Conservation (phyloP, 805 yeast genomes). For the Jamesozyma piceae region DNA sequence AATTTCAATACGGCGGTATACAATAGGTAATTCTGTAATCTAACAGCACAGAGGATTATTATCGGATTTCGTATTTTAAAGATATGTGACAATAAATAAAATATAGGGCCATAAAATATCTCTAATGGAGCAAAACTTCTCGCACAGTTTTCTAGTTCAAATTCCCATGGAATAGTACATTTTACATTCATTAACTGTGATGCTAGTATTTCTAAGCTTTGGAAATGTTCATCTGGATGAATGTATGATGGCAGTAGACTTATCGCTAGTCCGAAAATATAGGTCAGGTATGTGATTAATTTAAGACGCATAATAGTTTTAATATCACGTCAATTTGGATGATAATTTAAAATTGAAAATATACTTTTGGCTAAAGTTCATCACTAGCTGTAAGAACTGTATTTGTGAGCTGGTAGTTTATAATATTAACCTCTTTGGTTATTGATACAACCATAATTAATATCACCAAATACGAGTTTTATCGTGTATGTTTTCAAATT, state of each 20-base stretch:
- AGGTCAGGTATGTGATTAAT: not conserved
- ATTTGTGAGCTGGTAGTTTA: too few species aligned
- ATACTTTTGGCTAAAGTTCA: too few species aligned
- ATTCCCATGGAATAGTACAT: constrained; percentile 74
- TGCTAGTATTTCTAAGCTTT: constrained; percentile 64
- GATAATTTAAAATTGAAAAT: too few species aligned
- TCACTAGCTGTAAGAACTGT: too few species aligned
- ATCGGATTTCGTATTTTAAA: constrained; percentile 32
- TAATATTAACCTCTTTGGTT: too few species aligned
- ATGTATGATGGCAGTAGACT: constrained; percentile 72
- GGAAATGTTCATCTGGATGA: constrained; percentile 97
- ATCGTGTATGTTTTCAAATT: too few species aligned
- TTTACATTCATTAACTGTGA: constrained; percentile 5
- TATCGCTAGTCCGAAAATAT: constrained; percentile 35
- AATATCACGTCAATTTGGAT: too few species aligned
- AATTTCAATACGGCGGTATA: constrained; percentile 11
- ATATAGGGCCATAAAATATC: constrained; percentile 59
- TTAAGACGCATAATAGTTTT: not conserved
- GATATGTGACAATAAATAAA: constrained; percentile 23
- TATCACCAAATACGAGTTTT: too few species aligned
- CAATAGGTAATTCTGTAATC: constrained; percentile 38
- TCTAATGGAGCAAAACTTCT: constrained; percentile 66
- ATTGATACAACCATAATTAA: too few species aligned
- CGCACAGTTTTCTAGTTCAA: constrained; percentile 37
- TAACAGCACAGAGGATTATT: constrained; percentile 42